Percentiles rank a stretch among this genome's conserved stretches.
Conservation (phyloP, 768 basidiomycete species). For the Dioszegia aurantiaca region DNA sequence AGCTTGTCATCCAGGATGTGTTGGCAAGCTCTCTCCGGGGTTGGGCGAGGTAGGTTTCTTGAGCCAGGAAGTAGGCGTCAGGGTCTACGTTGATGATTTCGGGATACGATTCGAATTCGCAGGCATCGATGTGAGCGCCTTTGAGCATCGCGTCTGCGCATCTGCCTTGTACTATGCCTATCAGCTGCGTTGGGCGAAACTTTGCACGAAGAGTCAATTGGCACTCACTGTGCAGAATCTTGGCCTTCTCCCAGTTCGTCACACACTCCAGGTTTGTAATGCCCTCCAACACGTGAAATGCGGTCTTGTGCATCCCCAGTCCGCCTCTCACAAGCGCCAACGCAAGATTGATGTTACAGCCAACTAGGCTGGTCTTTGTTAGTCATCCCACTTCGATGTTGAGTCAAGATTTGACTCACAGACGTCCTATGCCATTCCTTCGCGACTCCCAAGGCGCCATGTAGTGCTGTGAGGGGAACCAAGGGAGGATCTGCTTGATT, state of each 20-base stretch:
- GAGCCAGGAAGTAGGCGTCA: neutral
- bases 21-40: neutral
- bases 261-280: neutral
- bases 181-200: neutral
- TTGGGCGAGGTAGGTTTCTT: neutral
- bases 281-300: neutral
- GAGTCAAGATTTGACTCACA: too few relatives aligned
- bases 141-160: neutral
- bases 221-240: constrained; percentile 1
- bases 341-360: constrained; percentile 13
- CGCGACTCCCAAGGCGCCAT: constrained; percentile 15
- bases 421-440: neutral
- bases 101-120: neutral
- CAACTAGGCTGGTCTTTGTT: neutral
- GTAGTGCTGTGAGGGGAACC: constrained; percentile 10
- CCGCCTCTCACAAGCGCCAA: neutral
- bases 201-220: too few relatives aligned
- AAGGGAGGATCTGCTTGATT: neutral
- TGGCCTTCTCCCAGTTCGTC: constrained; percentile 9
- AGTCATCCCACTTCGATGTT: too few relatives aligned
- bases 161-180: neutral
- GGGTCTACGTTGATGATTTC: neutral
- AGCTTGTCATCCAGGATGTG: neutral
- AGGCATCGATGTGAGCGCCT: neutral
- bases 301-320: neutral